These are phyloP conservation scores for Grigorovia humatica DNA, from an alignment of 805 yeast species.

Conservation along the genomic window DNA sequence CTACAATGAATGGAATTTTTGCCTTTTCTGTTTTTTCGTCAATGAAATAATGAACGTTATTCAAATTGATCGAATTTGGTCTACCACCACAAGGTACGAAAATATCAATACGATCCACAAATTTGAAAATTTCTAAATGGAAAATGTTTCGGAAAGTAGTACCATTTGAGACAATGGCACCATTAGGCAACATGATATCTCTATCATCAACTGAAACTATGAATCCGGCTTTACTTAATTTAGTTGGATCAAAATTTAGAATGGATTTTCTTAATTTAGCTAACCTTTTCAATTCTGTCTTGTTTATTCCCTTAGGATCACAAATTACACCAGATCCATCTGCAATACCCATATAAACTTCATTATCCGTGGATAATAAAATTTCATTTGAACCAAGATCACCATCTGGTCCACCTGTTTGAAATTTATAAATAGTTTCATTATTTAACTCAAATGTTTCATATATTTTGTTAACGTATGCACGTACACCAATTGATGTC, in stretches of 20 bases:
- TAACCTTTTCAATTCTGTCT: slow-evolving; percentile 62
- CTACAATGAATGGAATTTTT: slow-evolving; percentile 79
- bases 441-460: slow-evolving; percentile 58
- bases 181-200: slow-evolving; percentile 69
- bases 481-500: slow-evolving; percentile 91
- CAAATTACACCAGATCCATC: slow-evolving; percentile 95
- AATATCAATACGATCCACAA: slow-evolving; percentile 57
- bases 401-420: slow-evolving; percentile 99
- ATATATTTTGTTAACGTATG: slow-evolving; percentile 80
- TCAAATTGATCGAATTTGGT: slow-evolving; percentile 88
- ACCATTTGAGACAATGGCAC: slow-evolving; percentile 66
- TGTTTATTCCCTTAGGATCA: slow-evolving; percentile 84
- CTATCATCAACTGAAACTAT: slow-evolving; percentile 76
- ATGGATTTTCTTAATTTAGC: slow-evolving; percentile 74
- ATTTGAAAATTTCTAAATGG: slow-evolving; percentile 65
- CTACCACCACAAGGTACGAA: slow-evolving; percentile 99
- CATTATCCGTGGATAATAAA: slow-evolving; percentile 62
- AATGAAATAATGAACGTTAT: slow-evolving; percentile 63
- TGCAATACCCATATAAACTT: slow-evolving; percentile 75
- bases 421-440: slow-evolving; percentile 61
- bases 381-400: slow-evolving; percentile 96
- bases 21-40: slow-evolving; percentile 68
- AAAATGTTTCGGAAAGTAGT: slow-evolving; percentile 81
- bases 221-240: slow-evolving; percentile 68
- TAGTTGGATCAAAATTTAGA: slow-evolving; percentile 52